Evolutionary conservation across 2,329 filamentous ascomycete genomes (phyloP).

Genomic region (Metarhizium rileyi): DNA sequence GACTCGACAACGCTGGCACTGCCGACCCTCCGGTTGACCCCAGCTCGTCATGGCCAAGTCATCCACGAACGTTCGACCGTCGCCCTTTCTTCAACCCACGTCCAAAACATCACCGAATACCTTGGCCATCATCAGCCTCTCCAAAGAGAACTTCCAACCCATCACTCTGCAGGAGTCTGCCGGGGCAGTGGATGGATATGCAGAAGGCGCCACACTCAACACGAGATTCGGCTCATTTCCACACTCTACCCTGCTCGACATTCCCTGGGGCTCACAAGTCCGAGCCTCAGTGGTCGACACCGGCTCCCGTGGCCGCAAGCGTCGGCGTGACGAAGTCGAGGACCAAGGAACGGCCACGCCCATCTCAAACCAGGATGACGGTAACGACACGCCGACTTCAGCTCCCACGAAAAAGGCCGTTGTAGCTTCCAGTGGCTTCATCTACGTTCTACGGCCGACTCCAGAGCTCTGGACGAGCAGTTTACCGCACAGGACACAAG

Average conservation of each 20-base stretch:
- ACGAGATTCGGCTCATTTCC: slow-evolving; percentile 90
- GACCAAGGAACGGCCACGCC: slow-evolving; percentile 33
- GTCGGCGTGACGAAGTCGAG: slow-evolving; percentile 36
- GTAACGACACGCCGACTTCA: slow-evolving; percentile 20
- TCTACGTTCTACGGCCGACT: slow-evolving; percentile 69
- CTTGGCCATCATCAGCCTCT: slow-evolving; percentile 79
- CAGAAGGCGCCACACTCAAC: slow-evolving; percentile 72
- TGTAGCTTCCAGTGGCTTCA: slow-evolving; percentile 57
- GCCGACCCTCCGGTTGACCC: not conserved
- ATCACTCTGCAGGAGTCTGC: slow-evolving; percentile 55
- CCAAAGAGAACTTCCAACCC: slow-evolving; percentile 75
- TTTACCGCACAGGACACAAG: slow-evolving; percentile 72
- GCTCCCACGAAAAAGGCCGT: slow-evolving; percentile 36
- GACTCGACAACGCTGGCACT: not conserved
- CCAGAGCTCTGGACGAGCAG: slow-evolving; percentile 76
- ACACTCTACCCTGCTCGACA: slow-evolving; percentile 63
- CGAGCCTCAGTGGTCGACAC: slow-evolving; percentile 85
- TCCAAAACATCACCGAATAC: slow-evolving; percentile 49
- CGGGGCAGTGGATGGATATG: slow-evolving; percentile 59
- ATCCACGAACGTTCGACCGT: slow-evolving; percentile 33
- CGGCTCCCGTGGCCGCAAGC: slow-evolving; percentile 71
- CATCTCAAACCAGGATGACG: slow-evolving; percentile 24
- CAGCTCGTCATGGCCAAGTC: slow-evolving; percentile 3
- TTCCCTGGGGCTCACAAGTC: slow-evolving; percentile 88
- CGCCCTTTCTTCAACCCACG: slow-evolving; percentile 72